phyloP scores from a whole-genome alignment of 768 basidiomycete species.

The Inosperma sp. region DNA sequence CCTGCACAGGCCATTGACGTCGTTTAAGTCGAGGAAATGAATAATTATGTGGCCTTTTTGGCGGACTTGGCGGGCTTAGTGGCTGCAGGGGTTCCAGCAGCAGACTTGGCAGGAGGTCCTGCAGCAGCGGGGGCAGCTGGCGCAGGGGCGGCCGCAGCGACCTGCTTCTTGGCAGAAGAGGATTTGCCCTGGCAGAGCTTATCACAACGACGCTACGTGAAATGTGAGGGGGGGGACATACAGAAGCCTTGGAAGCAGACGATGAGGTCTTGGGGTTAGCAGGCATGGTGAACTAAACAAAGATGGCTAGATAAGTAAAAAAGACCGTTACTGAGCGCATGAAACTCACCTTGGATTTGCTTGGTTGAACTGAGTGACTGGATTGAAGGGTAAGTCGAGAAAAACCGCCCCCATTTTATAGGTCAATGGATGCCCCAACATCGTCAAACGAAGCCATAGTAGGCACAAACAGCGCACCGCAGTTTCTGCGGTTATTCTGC shows the following conservation, averaged over 20 bases:
- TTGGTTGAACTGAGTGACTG: constrained; percentile 3
- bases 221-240: not conserved
- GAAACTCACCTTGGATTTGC: constrained; percentile 2
- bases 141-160: not conserved
- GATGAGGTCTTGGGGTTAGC: constrained; percentile 8
- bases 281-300: constrained; percentile 4
- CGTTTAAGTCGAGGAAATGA: not conserved
- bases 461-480: not conserved
- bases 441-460: not conserved
- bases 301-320: not conserved
- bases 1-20: too few species aligned
- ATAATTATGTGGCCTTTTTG: constrained; percentile 17
- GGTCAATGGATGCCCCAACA: not conserved
- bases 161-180: constrained; percentile 19
- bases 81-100: constrained; percentile 13
- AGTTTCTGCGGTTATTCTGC: constrained; percentile 4
- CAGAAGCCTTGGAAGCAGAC: not conserved
- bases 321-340: not conserved
- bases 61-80: constrained; percentile 14
- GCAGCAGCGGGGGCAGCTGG: constrained; percentile 8
- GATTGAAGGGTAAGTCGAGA: not conserved
- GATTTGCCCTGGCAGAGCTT: too few species aligned
- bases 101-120: constrained; percentile 8
- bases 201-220: constrained; percentile 15
- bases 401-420: constrained; percentile 4